phyloP scores from a whole-genome alignment of 495 filamentous ascomycete species.

The Aspergillus bertholletiae region DNA sequence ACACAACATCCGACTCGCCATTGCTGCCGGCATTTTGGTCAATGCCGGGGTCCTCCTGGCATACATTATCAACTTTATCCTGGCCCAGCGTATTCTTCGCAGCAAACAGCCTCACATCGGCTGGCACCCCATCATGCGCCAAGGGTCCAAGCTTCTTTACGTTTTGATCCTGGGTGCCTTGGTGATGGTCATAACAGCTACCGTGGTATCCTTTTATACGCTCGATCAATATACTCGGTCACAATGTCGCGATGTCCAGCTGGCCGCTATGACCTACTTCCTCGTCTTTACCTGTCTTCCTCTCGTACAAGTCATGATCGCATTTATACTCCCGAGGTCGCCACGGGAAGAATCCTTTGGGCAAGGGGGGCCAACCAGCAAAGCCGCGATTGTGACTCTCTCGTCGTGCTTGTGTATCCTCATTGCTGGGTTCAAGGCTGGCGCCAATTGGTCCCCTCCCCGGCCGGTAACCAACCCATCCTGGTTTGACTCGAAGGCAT shows the following conservation, averaged over 20 bases:
- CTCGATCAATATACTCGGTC: constrained; percentile 45
- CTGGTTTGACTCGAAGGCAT: constrained; percentile 64
- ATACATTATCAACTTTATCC: constrained; percentile 79
- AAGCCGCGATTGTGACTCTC: constrained; percentile 59
- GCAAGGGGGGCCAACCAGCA: constrained; percentile 58
- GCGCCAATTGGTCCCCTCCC: constrained; percentile 48
- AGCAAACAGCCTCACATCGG: constrained; percentile 69
- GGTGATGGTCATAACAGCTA: constrained; percentile 64
- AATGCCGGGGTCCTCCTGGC: constrained; percentile 72
- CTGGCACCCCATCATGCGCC: constrained; percentile 52
- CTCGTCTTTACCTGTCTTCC: constrained; percentile 73
- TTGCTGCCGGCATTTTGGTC: constrained; percentile 73
- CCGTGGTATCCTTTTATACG: constrained; percentile 66
- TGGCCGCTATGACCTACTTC: constrained; percentile 64
- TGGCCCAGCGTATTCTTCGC: constrained; percentile 72
- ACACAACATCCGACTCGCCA: constrained; percentile 51
- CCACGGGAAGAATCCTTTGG: constrained; percentile 65
- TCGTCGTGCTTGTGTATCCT: constrained; percentile 56
- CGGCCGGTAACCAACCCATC: constrained; percentile 54
- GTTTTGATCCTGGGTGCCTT: constrained; percentile 57
- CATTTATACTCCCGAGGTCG: constrained; percentile 48
- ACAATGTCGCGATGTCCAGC: constrained; percentile 59
- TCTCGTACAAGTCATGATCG: constrained; percentile 55
- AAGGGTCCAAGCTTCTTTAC: constrained; percentile 56
- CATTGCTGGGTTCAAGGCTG: constrained; percentile 68